Percentiles rank a stretch among this genome's conserved stretches.
Evolutionary conservation across 2,329 filamentous ascomycete genomes (phyloP).

Genomic region (Botrytis byssoidea): DNA sequence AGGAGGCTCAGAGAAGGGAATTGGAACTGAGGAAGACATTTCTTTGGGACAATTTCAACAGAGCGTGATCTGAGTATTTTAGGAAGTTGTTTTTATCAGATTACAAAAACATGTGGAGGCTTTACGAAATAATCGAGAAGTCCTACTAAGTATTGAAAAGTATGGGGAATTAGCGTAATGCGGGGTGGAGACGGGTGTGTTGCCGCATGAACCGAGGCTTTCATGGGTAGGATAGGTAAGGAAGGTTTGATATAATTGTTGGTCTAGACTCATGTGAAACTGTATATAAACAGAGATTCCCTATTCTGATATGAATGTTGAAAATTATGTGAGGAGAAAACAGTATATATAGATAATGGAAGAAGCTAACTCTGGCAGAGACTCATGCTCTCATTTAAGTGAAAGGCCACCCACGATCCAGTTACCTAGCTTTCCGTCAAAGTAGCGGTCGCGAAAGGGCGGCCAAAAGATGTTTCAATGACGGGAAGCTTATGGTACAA

Average conservation of each 20-base stretch:
- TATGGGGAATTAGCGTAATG: conserved; percentile 8
- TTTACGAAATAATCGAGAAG: too few relatives aligned
- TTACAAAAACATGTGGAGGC: background rate
- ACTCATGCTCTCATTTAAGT: background rate
- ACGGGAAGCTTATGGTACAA: background rate
- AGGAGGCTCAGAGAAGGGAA: conserved; percentile 72
- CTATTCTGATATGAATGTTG: background rate
- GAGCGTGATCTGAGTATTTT: background rate
- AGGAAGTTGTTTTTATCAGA: too few relatives aligned
- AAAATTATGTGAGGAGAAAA: background rate
- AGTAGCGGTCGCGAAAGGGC: background rate
- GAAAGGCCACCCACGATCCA: too few relatives aligned
- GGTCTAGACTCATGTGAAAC: background rate
- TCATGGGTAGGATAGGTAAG: background rate
- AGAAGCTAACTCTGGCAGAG: background rate
- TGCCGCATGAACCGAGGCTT: background rate
- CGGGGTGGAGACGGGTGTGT: background rate
- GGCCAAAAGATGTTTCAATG: background rate
- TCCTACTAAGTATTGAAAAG: background rate
- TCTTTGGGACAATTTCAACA: background rate
- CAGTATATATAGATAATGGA: background rate
- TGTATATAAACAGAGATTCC: background rate
- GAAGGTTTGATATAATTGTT: background rate
- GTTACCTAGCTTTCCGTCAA: background rate
- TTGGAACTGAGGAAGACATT: conserved; percentile 24